A percentile compares a stretch with the other conserved stretches of the same genome.
Conservation (phyloP, 768 basidiomycete genomes). For the Kwoniella dendrophila region DNA sequence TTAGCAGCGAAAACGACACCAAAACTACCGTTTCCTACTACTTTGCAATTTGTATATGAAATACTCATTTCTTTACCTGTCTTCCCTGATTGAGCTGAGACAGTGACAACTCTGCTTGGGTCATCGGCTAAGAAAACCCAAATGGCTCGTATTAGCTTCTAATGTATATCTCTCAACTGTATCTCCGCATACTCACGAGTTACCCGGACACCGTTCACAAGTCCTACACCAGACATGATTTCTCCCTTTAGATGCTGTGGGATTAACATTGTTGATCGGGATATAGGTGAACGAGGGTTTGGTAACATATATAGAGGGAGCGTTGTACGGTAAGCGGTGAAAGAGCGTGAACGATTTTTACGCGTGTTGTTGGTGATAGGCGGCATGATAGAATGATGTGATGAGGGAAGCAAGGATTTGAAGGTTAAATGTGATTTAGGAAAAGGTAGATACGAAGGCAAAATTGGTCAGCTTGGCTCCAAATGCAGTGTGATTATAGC, state of each 20-base stretch:
- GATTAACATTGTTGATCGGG: too few species aligned
- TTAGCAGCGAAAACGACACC: slow-evolving; percentile 98
- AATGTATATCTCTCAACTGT: too few species aligned
- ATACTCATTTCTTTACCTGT: slow-evolving; percentile 82
- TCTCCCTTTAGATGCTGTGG: slow-evolving; percentile 1
- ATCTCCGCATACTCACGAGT: slow-evolving; percentile 54
- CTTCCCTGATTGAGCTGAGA: slow-evolving; percentile 93
- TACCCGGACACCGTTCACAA: slow-evolving; percentile 54
- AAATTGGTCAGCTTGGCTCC: too few species aligned
- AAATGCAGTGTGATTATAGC: too few species aligned
- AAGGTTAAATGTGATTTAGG: not conserved
- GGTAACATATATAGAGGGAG: not conserved
- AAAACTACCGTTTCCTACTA: slow-evolving; percentile 98
- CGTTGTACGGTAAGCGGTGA: not conserved
- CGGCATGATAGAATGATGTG: not conserved
- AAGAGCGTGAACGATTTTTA: slow-evolving; percentile 3
- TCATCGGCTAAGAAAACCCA: slow-evolving; percentile 66
- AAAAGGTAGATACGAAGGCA: not conserved
- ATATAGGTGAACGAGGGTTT: not conserved
- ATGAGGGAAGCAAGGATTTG: too few species aligned
- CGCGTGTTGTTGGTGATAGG: slow-evolving; percentile 6
- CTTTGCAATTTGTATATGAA: slow-evolving; percentile 95
- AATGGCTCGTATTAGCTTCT: not conserved
- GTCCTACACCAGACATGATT: slow-evolving; percentile 47
- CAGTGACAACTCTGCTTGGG: slow-evolving; percentile 93